These are phyloP conservation scores for Shiraia sp. DNA, from an alignment of 2,329 filamentous ascomycete genomes.

Conservation along the genomic window DNA sequence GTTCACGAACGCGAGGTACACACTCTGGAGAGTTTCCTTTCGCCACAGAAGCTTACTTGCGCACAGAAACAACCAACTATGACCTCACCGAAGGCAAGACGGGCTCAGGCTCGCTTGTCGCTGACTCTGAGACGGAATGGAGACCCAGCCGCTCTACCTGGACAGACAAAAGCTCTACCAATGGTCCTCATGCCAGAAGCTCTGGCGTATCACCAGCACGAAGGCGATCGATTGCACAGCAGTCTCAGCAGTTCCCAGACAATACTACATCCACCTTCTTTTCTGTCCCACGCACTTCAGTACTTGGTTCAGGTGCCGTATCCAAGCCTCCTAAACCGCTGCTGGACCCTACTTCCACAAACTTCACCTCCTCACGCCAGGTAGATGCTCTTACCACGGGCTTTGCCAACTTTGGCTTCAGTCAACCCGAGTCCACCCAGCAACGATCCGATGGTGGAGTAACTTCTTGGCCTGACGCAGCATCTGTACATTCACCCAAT, in stretches of 20 bases:
- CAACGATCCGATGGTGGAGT: slow-evolving; percentile 31
- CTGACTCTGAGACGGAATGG: slow-evolving; percentile 73
- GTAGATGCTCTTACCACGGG: slow-evolving; percentile 37
- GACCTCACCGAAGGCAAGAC: slow-evolving; percentile 59
- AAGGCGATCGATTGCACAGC: slow-evolving; percentile 42
- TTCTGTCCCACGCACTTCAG: slow-evolving; percentile 24
- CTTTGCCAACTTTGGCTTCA: slow-evolving; percentile 40
- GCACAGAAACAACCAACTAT: slow-evolving; percentile 35
- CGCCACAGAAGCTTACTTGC: slow-evolving; percentile 15
- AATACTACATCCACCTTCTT: slow-evolving; percentile 31
- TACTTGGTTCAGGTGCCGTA: slow-evolving; percentile 25
- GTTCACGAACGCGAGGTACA: slow-evolving; percentile 39
- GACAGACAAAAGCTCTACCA: slow-evolving; percentile 52
- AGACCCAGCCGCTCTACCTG: slow-evolving; percentile 60
- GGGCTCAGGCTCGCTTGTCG: slow-evolving; percentile 70
- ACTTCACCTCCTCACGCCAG: slow-evolving; percentile 36
- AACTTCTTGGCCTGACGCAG: slow-evolving; percentile 40
- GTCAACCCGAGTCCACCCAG: slow-evolving; percentile 32
- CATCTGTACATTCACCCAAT: slow-evolving; percentile 46
- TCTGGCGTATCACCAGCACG: slow-evolving; percentile 44
- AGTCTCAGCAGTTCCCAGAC: slow-evolving; percentile 38
- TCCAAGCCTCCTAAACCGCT: slow-evolving; percentile 33
- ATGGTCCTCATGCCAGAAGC: slow-evolving; percentile 38
- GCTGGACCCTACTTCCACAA: slow-evolving; percentile 37
- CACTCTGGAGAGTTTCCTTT: neutral